Evolutionary conservation across 257 asterid genomes (phyloP).

Genomic region (Cordia subcordata): DNA sequence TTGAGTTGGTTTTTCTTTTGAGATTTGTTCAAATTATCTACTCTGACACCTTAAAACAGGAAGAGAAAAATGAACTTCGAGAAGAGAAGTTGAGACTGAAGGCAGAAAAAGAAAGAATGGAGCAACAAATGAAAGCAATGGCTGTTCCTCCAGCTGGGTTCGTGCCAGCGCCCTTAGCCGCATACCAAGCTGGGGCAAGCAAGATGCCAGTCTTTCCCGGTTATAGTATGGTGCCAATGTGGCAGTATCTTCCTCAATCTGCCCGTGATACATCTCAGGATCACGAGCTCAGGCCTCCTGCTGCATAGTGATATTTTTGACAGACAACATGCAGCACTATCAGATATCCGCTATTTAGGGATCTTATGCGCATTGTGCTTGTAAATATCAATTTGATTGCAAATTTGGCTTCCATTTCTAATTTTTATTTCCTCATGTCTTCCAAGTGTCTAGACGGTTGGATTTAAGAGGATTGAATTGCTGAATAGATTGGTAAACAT

Average conservation of each 20-base stretch:
- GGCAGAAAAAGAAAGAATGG: slow-evolving; percentile 70
- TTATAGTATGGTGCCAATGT: slow-evolving; percentile 72
- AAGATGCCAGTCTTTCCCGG: slow-evolving; percentile 72
- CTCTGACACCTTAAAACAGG: slow-evolving; percentile 28
- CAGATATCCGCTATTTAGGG: neutral
- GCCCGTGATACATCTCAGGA: slow-evolving; percentile 73
- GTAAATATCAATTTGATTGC: neutral
- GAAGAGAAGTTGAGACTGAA: slow-evolving; percentile 72
- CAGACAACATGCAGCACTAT: slow-evolving; percentile 9
- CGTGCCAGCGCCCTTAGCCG: slow-evolving; percentile 60
- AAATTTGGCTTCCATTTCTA: neutral
- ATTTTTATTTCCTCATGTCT: neutral
- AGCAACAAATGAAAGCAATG: slow-evolving; percentile 62
- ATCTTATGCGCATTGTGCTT: neutral
- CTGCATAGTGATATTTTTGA: slow-evolving; percentile 47
- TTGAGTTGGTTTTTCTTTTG: too few relatives aligned
- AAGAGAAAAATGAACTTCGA: slow-evolving; percentile 79
- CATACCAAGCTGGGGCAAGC: slow-evolving; percentile 49
- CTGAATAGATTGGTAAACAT: neutral
- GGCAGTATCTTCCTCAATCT: slow-evolving; percentile 74
- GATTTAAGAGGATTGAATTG: neutral
- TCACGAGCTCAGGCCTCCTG: slow-evolving; percentile 77
- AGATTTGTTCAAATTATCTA: too few relatives aligned
- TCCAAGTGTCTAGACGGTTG: neutral
- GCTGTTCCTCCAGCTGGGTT: slow-evolving; percentile 51